Evolutionary conservation across 1,284 basidiomycete species (phyloP), one percentile per base, ranked within the genome.

Genomic region (Papiliotrema laurentii): DNA sequence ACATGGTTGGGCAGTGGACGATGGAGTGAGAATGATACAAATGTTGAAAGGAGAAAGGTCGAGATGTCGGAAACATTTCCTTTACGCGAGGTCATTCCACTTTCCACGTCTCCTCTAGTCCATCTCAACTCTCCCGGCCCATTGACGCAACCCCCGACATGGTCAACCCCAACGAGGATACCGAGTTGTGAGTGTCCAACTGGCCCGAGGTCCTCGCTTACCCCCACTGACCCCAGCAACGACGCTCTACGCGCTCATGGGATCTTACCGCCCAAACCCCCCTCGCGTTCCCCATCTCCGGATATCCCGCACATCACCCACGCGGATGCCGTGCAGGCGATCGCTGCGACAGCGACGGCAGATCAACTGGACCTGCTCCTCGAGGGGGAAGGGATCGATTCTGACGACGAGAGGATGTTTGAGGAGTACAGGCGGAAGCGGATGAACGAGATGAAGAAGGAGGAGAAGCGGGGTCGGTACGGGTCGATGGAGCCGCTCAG

Each of bases 201-300:
- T n/a, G n/a, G n/a, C n/a, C n/a, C n/a, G n/a, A n/a, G n/a, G n/a
- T n/a, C n/a, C n/a, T n/a, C n/a, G n/a, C n/a, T n/a, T n/a, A n/a
- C n/a, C n/a, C 10, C 52, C 51, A 47, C 22, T 40, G 7, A 27
- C 14, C 26, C 4, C 68, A 93, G 90, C 74, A 93, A 96, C 74
- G 92, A 93, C 67, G 87, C 87, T 27, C 82, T 96, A 9, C 87
- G 91, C 49, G 88, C 89, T 62, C 83, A 92, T 63, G 91, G 91
- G 33, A 93, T 96, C 62, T 75, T 96, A 19, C 89, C 91, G 5
- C 85, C 86, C 0, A 82, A 80, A 50, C 80, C 82, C 45, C 73
- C 80, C 7, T 77, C 84, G 3, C 84, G 68, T 22, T 58, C 85
- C 4, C 83, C 79, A 2, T 81, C 84, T 0, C 88, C 89, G 6